phyloP scores from a whole-genome alignment of 192 early-diverging fungal species.

The Coemansia sp. region DNA sequence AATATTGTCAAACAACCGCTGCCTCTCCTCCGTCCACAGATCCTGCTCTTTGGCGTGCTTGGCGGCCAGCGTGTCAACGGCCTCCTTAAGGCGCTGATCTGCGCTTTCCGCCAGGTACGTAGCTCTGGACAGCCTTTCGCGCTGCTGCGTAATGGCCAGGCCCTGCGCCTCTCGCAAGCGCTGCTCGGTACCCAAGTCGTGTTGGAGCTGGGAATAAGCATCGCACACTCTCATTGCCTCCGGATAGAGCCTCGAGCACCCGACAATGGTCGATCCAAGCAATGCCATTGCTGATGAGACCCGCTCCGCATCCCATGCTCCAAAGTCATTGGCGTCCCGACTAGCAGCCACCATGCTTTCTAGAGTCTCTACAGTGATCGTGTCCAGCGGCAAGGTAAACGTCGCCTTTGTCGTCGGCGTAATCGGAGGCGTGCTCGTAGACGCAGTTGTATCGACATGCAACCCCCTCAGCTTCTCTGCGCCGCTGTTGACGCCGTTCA shows the following conservation, averaged over 20 bases:
- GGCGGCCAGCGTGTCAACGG: conserved; percentile 21
- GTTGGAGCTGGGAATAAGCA: conserved; percentile 25
- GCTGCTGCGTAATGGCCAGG: conserved; percentile 52
- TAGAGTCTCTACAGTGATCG: conserved; percentile 20
- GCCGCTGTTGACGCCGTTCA: conserved; percentile 23
- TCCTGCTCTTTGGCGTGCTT: conserved; percentile 28
- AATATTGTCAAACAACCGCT: conserved; percentile 52
- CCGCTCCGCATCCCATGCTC: conserved; percentile 16
- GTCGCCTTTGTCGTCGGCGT: conserved; percentile 34
- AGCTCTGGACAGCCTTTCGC: conserved; percentile 40
- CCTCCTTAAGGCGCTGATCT: conserved; percentile 45
- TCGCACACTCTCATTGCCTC: conserved; percentile 35
- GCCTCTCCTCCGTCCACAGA: conserved; percentile 42
- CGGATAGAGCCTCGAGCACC: conserved; percentile 26
- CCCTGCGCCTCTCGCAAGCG: conserved; percentile 56
- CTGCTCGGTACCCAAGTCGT: conserved; percentile 44
- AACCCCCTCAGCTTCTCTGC: conserved; percentile 31
- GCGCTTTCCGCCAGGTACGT: conserved; percentile 34
- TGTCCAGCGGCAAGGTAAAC: background rate
- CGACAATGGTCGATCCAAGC: conserved; percentile 21
- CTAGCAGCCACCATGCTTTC: conserved; percentile 2
- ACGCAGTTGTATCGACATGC: background rate
- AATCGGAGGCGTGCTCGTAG: conserved; percentile 33
- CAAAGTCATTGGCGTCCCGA: background rate
- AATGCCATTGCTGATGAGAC: conserved; percentile 35